Conservation (phyloP, 2,329 filamentous ascomycete genomes). For the Apiospora koreana region DNA sequence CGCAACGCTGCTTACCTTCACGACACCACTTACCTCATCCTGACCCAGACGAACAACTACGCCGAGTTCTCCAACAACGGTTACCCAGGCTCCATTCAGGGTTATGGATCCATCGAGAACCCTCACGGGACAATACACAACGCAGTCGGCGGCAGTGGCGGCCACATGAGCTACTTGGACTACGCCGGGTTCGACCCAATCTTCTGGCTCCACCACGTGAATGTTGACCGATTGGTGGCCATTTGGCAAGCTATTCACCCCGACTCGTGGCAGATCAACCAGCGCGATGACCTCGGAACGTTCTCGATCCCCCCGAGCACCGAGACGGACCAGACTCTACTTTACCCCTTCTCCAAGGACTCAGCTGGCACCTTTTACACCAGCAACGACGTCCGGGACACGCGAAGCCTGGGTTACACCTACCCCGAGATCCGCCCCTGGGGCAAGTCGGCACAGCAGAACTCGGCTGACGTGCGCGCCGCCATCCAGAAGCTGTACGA, state of each 20-base stretch:
- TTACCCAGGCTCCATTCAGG: slow-evolving; percentile 11
- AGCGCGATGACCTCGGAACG: neutral
- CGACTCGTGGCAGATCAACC: slow-evolving; percentile 10
- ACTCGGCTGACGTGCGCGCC: slow-evolving; percentile 7
- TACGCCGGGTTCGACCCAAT: slow-evolving; percentile 29
- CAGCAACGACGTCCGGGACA: slow-evolving; percentile 10
- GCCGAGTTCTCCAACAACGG: slow-evolving; percentile 14
- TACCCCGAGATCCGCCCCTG: slow-evolving; percentile 15
- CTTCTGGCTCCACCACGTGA: slow-evolving; percentile 26
- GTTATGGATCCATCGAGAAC: slow-evolving; percentile 21
- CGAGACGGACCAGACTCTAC: neutral
- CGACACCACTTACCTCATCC: slow-evolving; percentile 12
- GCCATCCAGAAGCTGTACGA: slow-evolving; percentile 10
- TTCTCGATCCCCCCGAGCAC: neutral
- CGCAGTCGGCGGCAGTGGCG: slow-evolving; percentile 19
- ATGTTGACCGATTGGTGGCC: slow-evolving; percentile 28
- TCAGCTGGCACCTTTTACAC: slow-evolving; percentile 8
- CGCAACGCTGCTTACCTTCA: slow-evolving; percentile 11
- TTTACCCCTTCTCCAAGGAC: slow-evolving; percentile 8
- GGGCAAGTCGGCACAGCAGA: slow-evolving; percentile 7
- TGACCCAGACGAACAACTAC: slow-evolving; percentile 12
- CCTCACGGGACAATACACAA: slow-evolving; percentile 27
- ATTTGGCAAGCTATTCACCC: slow-evolving; percentile 29
- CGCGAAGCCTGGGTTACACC: slow-evolving; percentile 3
- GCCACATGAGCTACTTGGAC: slow-evolving; percentile 27